These are phyloP conservation scores for Fragilaria radians DNA, from an alignment of 108 stramenopile species.

Conservation along the genomic window DNA sequence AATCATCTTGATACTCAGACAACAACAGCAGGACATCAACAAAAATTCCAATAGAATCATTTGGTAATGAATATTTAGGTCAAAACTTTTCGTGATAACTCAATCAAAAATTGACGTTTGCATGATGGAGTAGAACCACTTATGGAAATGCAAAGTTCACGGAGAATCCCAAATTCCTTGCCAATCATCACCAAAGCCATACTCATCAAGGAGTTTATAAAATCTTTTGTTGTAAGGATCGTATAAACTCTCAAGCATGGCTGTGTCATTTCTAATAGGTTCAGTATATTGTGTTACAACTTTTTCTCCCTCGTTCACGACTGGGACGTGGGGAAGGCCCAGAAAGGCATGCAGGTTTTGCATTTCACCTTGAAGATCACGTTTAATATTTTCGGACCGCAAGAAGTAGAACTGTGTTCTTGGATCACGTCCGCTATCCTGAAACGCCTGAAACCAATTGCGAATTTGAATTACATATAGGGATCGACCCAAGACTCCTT, in stretches of 20 bases:
- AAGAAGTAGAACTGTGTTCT: slow-evolving; percentile 5
- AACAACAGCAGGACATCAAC: too few relatives aligned
- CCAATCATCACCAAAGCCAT: slow-evolving; percentile 7
- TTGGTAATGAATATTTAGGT: too few relatives aligned
- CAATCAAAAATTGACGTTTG: too few relatives aligned
- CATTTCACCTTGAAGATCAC: slow-evolving; percentile 1
- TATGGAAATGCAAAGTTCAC: too few relatives aligned
- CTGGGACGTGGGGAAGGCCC: not conserved
- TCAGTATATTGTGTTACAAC: not conserved
- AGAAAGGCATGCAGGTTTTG: slow-evolving; percentile 2
- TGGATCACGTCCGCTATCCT: slow-evolving; percentile 12
- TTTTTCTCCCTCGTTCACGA: not conserved
- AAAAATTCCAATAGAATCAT: too few relatives aligned
- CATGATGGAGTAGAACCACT: too few relatives aligned
- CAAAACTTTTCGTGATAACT: too few relatives aligned
- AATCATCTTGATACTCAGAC: too few relatives aligned
- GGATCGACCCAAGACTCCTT: slow-evolving; percentile 17
- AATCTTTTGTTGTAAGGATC: slow-evolving; percentile 9
- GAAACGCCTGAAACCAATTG: slow-evolving; percentile 20
- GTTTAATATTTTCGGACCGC: slow-evolving; percentile 6
- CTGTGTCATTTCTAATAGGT: slow-evolving; percentile 1
- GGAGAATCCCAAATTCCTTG: slow-evolving; percentile 4
- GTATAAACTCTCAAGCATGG: slow-evolving; percentile 5
- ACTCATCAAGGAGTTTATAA: slow-evolving; percentile 3
- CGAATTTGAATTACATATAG: slow-evolving; percentile 21